Conservation (phyloP, 2,329 filamentous ascomycete species). For the Coleophoma eucalyptorum region DNA sequence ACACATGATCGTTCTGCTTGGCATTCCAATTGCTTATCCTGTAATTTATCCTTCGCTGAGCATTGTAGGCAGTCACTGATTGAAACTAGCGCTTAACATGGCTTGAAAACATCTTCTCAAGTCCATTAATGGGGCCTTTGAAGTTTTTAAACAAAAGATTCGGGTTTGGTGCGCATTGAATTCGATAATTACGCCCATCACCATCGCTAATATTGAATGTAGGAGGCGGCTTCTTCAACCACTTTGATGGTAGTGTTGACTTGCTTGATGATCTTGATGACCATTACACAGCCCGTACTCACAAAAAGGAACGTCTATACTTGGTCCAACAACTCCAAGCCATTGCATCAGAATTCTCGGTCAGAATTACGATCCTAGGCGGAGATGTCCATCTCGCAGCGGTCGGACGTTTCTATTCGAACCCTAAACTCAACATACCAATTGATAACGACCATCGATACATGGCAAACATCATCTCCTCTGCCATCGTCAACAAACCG, state of each 20-base stretch:
- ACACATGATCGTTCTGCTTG: constrained; percentile 82
- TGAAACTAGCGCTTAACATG: constrained; percentile 73
- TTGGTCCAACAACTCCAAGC: constrained; percentile 80
- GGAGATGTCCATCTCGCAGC: constrained; percentile 93
- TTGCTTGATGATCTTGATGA: constrained; percentile 91
- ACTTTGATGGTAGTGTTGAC: constrained; percentile 91
- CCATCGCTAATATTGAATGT: neutral
- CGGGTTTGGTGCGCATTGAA: constrained; percentile 52
- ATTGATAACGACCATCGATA: constrained; percentile 85
- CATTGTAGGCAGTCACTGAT: constrained; percentile 12
- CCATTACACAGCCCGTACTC: constrained; percentile 88
- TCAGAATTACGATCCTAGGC: constrained; percentile 86
- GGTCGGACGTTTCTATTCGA: constrained; percentile 91
- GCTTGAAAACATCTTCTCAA: constrained; percentile 88
- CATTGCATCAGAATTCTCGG: constrained; percentile 79
- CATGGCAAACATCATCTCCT: constrained; percentile 92
- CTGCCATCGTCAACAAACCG: constrained; percentile 93
- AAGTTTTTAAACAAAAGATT: constrained; percentile 89
- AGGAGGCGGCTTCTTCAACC: constrained; percentile 83
- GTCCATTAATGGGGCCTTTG: constrained; percentile 82
- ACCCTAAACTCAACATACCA: constrained; percentile 72
- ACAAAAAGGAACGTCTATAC: constrained; percentile 81
- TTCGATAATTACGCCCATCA: constrained; percentile 3
- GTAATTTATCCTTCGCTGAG: constrained; percentile 47
- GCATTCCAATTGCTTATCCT: constrained; percentile 83